Base-by-base conservation (phyloP, 192 early-diverging fungal species). In the Haplosporangium gracile region DNA sequence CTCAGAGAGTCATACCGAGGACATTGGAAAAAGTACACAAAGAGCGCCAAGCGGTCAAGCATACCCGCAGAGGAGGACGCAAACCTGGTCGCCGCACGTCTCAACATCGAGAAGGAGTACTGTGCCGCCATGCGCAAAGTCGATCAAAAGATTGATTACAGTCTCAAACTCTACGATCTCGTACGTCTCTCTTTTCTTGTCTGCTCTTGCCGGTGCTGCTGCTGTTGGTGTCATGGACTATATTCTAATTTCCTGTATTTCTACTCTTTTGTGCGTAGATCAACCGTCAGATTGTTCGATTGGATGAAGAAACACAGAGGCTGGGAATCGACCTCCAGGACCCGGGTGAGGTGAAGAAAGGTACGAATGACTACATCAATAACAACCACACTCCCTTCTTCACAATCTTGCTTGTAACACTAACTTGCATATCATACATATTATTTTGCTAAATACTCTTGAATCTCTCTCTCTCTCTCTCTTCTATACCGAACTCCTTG, bases 71-170 rank as follows among this genome's bases (percentile, higher is more conserved):
- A 40, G 4, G 82, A 83, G 26, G 75, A 83, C 42, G 76, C 79
- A 5, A 42, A 45, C 24, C 80, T 85, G 34, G 76, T 79, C 42
- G 51, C 75, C 39, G 49, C 78, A 68, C 88, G 79, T 43, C 34
- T 80, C 34, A 79, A 76, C 63, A 82, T 87, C 57, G 73, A 85
- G 78, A 90, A 89, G 75, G 89, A 92, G 34, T 92, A 90, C 73
- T 72, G 75, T 34, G 76, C 76, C 38, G 91, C 91, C 22, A 84
- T 92, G 43, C 87, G 88, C 40, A 92, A 90, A 26, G 89, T 90
- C 39, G 91, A 92, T 72, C 89, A 92, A 65, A 92, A 92, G 65
- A 92, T 92, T 51, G 91, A 92, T 38, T 75, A 89, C 20, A 83
- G 86, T 32, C 72, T 84, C 32, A 82, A 89, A 49, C 88, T 92